Conservation (phyloP, 2,329 filamentous ascomycete species). For the Pestalotiopsis sp. region DNA sequence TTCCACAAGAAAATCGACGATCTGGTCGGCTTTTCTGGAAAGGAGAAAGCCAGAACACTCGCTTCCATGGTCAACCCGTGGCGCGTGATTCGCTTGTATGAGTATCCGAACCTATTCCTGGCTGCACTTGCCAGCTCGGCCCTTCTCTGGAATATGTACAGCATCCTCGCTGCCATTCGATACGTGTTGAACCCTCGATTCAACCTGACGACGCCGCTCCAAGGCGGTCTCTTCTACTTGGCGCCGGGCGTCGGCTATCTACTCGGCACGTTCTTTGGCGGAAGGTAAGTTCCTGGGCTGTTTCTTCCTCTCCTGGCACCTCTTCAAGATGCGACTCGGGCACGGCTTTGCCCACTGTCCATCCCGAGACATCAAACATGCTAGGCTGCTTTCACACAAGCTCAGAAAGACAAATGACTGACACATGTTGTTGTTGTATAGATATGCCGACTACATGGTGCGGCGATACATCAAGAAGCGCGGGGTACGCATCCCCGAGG, state of each 20-base stretch:
- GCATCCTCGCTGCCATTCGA: constrained; percentile 60
- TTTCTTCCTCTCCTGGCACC: too few relatives aligned
- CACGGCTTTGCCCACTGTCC: too few relatives aligned
- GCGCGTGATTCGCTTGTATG: constrained; percentile 63
- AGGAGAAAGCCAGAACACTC: constrained; percentile 54
- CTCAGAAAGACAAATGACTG: too few relatives aligned
- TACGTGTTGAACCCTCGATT: constrained; percentile 73
- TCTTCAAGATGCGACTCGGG: too few relatives aligned
- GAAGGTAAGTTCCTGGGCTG: constrained; percentile 26
- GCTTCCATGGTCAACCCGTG: constrained; percentile 68
- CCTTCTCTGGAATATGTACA: constrained; percentile 74
- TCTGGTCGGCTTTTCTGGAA: constrained; percentile 53
- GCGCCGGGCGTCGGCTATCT: constrained; percentile 69
- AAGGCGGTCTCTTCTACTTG: constrained; percentile 69
- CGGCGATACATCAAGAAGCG: constrained; percentile 40
- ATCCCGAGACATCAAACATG: too few relatives aligned
- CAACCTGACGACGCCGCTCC: constrained; percentile 60
- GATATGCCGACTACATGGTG: constrained; percentile 41
- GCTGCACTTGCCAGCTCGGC: constrained; percentile 59
- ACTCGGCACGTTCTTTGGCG: constrained; percentile 65
- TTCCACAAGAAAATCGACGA: constrained; percentile 65
- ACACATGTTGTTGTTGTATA: too few relatives aligned
- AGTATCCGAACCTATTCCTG: constrained; percentile 69
- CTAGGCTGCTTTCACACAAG: too few relatives aligned
- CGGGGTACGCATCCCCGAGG: constrained; percentile 68